Conservation (phyloP, 73 alveolate genomes). For the Symbiodinium natans region DNA sequence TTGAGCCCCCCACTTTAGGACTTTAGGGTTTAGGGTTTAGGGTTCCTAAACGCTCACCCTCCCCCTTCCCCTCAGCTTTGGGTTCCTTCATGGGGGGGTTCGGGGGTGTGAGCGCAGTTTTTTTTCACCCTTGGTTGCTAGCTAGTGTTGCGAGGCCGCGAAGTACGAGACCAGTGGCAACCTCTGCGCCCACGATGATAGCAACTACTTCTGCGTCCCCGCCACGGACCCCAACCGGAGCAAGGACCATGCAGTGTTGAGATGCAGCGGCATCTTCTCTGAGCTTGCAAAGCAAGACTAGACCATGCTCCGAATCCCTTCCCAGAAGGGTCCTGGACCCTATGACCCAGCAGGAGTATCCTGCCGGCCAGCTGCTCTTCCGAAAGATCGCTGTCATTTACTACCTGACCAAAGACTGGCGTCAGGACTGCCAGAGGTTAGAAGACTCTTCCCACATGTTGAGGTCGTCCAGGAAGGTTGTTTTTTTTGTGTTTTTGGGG, state of each 20-base stretch:
- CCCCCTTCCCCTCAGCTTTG: too few species aligned
- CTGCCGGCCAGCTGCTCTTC: slow-evolving; percentile 17
- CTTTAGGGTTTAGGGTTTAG: too few species aligned
- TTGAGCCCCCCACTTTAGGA: too few species aligned
- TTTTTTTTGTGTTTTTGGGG: too few species aligned
- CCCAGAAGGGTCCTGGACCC: too few species aligned
- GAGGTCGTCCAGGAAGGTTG: too few species aligned
- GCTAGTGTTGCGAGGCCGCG: neutral
- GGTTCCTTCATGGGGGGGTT: too few species aligned
- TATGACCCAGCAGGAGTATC: neutral
- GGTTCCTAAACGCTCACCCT: neutral
- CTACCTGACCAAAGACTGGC: slow-evolving; percentile 85
- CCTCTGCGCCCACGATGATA: slow-evolving; percentile 55
- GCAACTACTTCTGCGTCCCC: slow-evolving; percentile 29
- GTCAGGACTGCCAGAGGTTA: neutral
- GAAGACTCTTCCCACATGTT: too few species aligned
- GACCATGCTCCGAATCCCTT: too few species aligned
- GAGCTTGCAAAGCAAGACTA: neutral
- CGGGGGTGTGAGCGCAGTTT: too few species aligned
- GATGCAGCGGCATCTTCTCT: neutral
- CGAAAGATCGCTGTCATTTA: slow-evolving; percentile 66
- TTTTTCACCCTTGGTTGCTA: too few species aligned
- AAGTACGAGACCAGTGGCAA: slow-evolving; percentile 54
- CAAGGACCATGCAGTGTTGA: neutral
- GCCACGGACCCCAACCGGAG: slow-evolving; percentile 22